Evolutionary conservation across 2,329 filamentous ascomycete genomes (phyloP).

Genomic region (Pyrenophora tritici-repentis): DNA sequence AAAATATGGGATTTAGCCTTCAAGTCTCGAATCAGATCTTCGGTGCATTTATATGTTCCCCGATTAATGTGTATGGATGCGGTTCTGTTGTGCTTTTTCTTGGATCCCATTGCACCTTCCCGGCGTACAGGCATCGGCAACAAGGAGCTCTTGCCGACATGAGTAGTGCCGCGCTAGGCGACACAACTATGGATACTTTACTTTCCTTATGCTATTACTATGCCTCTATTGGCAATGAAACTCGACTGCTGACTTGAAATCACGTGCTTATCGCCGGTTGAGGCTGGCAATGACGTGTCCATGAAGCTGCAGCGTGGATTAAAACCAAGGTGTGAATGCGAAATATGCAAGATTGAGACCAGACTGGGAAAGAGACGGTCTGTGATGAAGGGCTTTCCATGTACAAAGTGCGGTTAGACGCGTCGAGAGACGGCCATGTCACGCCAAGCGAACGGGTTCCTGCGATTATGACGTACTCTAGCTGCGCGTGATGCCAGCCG

Average conservation of each 20-base stretch:
- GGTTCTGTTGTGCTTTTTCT: too few species aligned
- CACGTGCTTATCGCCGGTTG: too few species aligned
- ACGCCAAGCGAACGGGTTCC: constrained; percentile 12
- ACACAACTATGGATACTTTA: too few species aligned
- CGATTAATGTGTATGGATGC: too few species aligned
- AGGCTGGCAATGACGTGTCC: too few species aligned
- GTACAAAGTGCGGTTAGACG: background rate
- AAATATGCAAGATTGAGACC: too few species aligned
- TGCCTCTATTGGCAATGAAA: background rate
- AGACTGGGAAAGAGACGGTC: too few species aligned
- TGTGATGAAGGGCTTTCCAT: background rate
- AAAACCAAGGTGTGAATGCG: too few species aligned
- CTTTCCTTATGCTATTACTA: background rate
- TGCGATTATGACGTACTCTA: constrained; percentile 9
- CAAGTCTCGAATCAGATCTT: too few species aligned
- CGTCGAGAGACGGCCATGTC: constrained; percentile 1
- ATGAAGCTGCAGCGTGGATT: too few species aligned
- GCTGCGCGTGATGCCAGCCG: constrained; percentile 5
- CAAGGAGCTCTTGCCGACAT: background rate
- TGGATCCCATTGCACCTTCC: too few species aligned
- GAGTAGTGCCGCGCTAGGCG: background rate
- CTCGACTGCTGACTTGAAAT: background rate
- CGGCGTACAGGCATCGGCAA: background rate
- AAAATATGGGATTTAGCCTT: background rate
- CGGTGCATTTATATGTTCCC: too few species aligned